Evolutionary conservation across 805 yeast genomes (phyloP).

Genomic region (Wickerhamiella azyma): DNA sequence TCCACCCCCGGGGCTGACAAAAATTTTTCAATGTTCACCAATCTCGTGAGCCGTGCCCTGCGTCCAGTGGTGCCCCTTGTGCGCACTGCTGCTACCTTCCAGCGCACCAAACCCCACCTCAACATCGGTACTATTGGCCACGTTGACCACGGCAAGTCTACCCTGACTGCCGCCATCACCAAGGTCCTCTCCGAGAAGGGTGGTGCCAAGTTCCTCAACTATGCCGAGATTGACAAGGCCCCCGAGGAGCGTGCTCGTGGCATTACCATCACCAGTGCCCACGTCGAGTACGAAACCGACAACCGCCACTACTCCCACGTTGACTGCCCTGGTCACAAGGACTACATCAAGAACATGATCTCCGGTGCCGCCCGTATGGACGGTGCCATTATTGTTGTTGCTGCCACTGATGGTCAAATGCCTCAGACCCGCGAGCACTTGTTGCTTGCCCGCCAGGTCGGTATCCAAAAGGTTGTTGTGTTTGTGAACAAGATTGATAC

Average conservation of each 20-base stretch:
- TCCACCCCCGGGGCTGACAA: conserved; percentile 1
- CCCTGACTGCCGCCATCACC: conserved; percentile 97
- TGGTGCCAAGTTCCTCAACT: conserved; percentile 89
- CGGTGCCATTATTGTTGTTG: conserved; percentile 98
- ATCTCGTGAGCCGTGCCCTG: conserved; percentile 4
- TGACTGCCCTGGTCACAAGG: conserved; percentile 98
- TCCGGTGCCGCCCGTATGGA: conserved; percentile 99
- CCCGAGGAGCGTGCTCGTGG: conserved; percentile 99
- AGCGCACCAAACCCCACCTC: conserved; percentile 92
- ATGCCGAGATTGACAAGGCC: conserved; percentile 86
- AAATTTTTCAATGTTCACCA: conserved; percentile 6
- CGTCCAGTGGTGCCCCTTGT: conserved; percentile 1
- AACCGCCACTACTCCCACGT: conserved; percentile 96
- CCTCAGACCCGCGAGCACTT: conserved; percentile 99
- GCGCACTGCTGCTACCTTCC: conserved; percentile 56
- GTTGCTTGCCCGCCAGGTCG: conserved; percentile 97
- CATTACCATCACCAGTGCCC: conserved; percentile 95
- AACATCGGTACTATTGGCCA: conserved; percentile 98
- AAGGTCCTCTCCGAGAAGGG: conserved; percentile 79
- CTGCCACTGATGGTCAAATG: conserved; percentile 99
- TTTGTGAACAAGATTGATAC: conserved; percentile 97
- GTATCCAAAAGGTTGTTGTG: conserved; percentile 94
- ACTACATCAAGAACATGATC: conserved; percentile 97
- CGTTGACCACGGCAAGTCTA: conserved; percentile 98
- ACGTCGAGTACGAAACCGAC: conserved; percentile 90